Conservation (phyloP, 352 stramenopile species). For the Pythium chondricola region DNA sequence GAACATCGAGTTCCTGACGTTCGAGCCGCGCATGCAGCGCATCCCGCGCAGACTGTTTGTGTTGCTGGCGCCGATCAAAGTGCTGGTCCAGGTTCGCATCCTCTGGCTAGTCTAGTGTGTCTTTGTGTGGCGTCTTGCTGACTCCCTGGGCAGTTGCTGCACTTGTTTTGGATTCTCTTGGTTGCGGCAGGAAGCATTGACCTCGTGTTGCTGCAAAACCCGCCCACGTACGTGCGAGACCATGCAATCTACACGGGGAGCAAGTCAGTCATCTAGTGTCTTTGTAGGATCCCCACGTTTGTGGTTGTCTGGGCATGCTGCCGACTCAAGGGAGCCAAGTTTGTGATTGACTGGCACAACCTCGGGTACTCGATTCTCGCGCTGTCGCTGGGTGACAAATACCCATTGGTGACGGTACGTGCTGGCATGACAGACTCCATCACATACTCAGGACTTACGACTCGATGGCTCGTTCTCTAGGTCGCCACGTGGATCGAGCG, state of each 20-base stretch:
- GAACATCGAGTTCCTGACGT: slow-evolving; percentile 77
- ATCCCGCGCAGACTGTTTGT: slow-evolving; percentile 65
- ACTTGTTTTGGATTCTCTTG: slow-evolving; percentile 79
- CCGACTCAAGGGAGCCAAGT: slow-evolving; percentile 72
- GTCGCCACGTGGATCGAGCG: slow-evolving; percentile 80
- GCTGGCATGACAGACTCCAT: no score
- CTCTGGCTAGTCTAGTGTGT: background rate
- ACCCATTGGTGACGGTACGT: slow-evolving; percentile 69
- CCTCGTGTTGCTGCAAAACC: slow-evolving; percentile 98
- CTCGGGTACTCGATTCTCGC: slow-evolving; percentile 97
- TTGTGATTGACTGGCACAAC: slow-evolving; percentile 99
- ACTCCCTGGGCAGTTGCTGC: slow-evolving; percentile 40
- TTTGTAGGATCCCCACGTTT: slow-evolving; percentile 88
- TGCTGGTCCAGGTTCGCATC: slow-evolving; percentile 44
- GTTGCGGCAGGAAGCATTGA: slow-evolving; percentile 70
- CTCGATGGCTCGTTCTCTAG: no score
- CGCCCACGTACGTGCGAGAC: slow-evolving; percentile 79
- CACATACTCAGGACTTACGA: no score
- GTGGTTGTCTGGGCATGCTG: slow-evolving; percentile 82
- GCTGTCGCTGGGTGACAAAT: slow-evolving; percentile 47
- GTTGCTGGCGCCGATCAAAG: slow-evolving; percentile 80
- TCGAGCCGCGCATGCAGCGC: slow-evolving; percentile 54
- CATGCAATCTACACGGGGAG: background rate
- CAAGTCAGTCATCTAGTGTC: background rate
- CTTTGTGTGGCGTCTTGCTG: background rate